A percentile compares a stretch with the other conserved stretches of the same genome.
Conservation (phyloP, 768 basidiomycete genomes). For the Gautieria morchelliformis region DNA sequence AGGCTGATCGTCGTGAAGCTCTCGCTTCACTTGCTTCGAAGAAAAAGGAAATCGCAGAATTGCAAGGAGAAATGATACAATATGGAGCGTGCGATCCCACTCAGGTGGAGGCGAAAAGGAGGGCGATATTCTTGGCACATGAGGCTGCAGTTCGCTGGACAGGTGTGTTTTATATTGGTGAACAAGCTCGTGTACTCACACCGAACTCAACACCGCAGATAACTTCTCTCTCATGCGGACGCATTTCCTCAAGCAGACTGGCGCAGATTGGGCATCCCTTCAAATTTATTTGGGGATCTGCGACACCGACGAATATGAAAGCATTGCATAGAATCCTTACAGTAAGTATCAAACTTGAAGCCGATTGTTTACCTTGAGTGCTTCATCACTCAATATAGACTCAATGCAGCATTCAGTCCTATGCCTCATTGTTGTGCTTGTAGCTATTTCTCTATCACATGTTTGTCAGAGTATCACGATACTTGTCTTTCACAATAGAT, state of each 20-base stretch:
- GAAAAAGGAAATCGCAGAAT: conserved; percentile 36
- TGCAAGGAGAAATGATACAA: conserved; percentile 61
- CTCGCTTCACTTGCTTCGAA: conserved; percentile 41
- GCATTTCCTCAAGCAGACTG: background rate
- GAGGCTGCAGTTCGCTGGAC: conserved; percentile 86
- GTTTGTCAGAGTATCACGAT: too few species aligned
- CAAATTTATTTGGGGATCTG: conserved; percentile 3
- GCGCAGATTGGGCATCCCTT: background rate
- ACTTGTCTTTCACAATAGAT: too few species aligned
- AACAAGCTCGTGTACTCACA: background rate
- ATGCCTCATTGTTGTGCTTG: background rate
- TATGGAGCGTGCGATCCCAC: conserved; percentile 82
- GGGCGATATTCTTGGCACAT: conserved; percentile 65
- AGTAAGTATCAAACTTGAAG: background rate
- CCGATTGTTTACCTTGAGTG: too few species aligned
- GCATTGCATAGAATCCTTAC: background rate
- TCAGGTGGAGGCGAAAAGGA: conserved; percentile 66
- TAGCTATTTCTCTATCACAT: background rate
- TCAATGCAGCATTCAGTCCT: background rate
- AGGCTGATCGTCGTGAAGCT: conserved; percentile 50
- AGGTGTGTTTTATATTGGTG: conserved; percentile 38
- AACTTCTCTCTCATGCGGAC: conserved; percentile 4
- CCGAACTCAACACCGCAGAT: background rate
- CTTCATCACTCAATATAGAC: too few species aligned
- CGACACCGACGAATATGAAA: conserved; percentile 3